Evolutionary conservation across 2,329 filamentous ascomycete genomes (phyloP).

Genomic region (Rutstroemia sp.): DNA sequence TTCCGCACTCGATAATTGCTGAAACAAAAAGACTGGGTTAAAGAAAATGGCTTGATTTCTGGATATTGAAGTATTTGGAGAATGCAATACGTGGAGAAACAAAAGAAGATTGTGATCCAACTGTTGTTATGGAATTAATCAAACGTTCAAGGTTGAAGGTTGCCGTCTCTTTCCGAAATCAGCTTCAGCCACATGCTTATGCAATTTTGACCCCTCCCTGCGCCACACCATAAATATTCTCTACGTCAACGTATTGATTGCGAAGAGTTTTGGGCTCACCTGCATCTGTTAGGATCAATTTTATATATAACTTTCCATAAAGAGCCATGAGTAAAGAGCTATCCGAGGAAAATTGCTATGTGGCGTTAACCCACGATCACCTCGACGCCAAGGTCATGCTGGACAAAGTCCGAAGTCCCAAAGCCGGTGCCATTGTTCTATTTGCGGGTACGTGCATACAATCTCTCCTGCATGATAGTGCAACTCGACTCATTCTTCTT

Average conservation of each 20-base stretch:
- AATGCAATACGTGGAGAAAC: neutral
- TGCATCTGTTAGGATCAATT: too few relatives aligned
- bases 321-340: constrained; percentile 32
- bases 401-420: constrained; percentile 61
- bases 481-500: constrained; percentile 13
- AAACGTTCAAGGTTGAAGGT: neutral
- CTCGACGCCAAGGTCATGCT: constrained; percentile 54
- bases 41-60: neutral
- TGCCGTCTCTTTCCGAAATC: neutral
- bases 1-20: neutral
- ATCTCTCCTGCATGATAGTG: constrained; percentile 3
- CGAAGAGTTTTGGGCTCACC: too few relatives aligned
- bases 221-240: neutral
- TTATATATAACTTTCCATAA: too few relatives aligned
- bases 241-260: too few relatives aligned
- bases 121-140: neutral
- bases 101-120: neutral
- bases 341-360: constrained; percentile 48
- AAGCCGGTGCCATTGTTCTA: constrained; percentile 68
- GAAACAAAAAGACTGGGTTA: neutral
- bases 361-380: constrained; percentile 57
- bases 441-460: constrained; percentile 60
- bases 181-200: neutral
- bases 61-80: neutral
- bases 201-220: neutral